Evolutionary conservation across 139 green algal species (phyloP), one percentile per base, ranked within the genome.

Genomic region (Pleodorina starrii): DNA sequence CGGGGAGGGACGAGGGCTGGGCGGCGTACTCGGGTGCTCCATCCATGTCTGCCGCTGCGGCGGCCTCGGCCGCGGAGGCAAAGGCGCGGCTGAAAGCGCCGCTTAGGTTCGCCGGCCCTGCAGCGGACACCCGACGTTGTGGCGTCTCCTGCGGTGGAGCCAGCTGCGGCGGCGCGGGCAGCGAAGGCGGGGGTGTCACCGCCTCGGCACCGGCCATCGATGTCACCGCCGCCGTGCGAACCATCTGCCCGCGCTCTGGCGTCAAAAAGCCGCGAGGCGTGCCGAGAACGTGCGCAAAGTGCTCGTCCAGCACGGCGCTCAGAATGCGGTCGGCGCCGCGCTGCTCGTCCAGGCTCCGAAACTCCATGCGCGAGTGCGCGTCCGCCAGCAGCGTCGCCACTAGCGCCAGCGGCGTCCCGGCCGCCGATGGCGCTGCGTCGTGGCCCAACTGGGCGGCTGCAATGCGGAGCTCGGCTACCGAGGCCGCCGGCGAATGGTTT

Each of bases 261-360:
- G 81, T 78, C 14, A 87, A 60, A 60, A 78, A 87, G 43, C 81
- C 81, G n/a, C 81, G 81, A 2, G 81, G 81, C 14, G 81, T 87
- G 42, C 81, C 81, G 29, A 87, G 81, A 59, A 87, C 54, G n/a
- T 57, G 43, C 1, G 60, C 60, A 19, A 87, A 87, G 35, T 87
- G 81, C 81, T 87, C 83, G 68, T 88, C 83, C 46, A 88, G 68
- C 66, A 88, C 66, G 4, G 83, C 83, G 35, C 44, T 72, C 35
- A 88, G 83, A 23, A 88, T 69, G 59, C 40, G 74, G 69, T 88
- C 83, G 6, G 83, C 83, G 4, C 83, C 83, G 1, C 83, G 83
- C 66, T 81, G 83, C 69, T 88, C 83, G 1, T 88, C 83, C 7
- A 88, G 23, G 44, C 35, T 81, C 27, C 69, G 44, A 36, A 81